Conservation (phyloP, 2,329 filamentous ascomycete genomes). For the Penicillium sp. region DNA sequence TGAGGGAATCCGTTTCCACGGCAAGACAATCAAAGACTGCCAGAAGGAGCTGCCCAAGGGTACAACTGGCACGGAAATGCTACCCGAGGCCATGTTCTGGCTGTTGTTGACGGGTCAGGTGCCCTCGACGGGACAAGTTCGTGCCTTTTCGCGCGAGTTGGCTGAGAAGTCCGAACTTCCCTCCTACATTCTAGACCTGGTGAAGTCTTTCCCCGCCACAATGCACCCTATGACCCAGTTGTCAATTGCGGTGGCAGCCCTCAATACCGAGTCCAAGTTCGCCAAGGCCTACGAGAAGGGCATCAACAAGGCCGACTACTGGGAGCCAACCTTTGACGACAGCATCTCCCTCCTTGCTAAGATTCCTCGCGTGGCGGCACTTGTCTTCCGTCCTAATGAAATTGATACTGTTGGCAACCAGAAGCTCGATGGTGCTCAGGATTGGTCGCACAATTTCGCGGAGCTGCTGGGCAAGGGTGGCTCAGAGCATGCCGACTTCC, state of each 20-base stretch:
- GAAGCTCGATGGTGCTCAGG: slow-evolving; percentile 76
- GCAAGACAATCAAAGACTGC: slow-evolving; percentile 96
- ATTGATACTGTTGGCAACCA: slow-evolving; percentile 70
- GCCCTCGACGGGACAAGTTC: slow-evolving; percentile 76
- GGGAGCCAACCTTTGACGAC: slow-evolving; percentile 97
- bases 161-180: slow-evolving; percentile 84
- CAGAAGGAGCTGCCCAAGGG: slow-evolving; percentile 92
- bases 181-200: slow-evolving; percentile 77
- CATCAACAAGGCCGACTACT: slow-evolving; percentile 93
- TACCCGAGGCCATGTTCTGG: slow-evolving; percentile 99
- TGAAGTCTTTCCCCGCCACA: slow-evolving; percentile 83
- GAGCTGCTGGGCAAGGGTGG: slow-evolving; percentile 91
- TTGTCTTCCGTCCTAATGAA: slow-evolving; percentile 90
- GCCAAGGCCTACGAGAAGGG: slow-evolving; percentile 90
- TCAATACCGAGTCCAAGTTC: slow-evolving; percentile 92
- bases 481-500: slow-evolving; percentile 70
- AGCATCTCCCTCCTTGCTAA: slow-evolving; percentile 91
- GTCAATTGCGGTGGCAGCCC: slow-evolving; percentile 87
- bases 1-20: slow-evolving; percentile 97
- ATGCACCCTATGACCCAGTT: slow-evolving; percentile 99
- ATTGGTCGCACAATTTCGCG: slow-evolving; percentile 99
- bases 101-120: slow-evolving; percentile 90
- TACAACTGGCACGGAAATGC: slow-evolving; percentile 85
- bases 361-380: slow-evolving; percentile 91
- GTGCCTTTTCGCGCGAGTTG: slow-evolving; percentile 77